Conservation (phyloP, 176 grass and related monocot genomes). For the Aegilops speltoides region DNA sequence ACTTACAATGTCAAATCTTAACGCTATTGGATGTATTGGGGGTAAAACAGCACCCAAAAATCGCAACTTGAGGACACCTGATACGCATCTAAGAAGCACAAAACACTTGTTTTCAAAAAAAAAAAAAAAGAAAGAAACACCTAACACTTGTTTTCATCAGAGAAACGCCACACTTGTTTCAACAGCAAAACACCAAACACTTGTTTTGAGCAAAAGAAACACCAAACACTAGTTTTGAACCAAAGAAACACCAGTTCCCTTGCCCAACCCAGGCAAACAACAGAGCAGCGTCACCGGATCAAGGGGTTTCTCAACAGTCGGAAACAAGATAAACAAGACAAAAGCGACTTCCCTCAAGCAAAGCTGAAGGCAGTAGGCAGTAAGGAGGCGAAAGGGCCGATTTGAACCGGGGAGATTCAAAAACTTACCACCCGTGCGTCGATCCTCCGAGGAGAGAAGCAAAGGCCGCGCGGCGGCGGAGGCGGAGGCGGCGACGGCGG, state of each 20-base stretch:
- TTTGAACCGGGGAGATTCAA: background rate
- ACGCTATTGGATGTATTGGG: background rate
- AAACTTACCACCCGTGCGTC: background rate
- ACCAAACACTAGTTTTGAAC: background rate
- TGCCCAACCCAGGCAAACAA: background rate
- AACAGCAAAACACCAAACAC: background rate
- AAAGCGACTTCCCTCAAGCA: background rate
- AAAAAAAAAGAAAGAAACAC: background rate
- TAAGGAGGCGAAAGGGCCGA: background rate
- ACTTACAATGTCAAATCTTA: background rate
- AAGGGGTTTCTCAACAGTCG: background rate
- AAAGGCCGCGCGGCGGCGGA: background rate
- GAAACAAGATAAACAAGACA: background rate
- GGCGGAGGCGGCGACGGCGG: background rate
- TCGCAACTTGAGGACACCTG: background rate
- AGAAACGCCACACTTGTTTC: background rate
- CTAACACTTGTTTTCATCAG: background rate
- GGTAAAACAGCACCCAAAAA: background rate
- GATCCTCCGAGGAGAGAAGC: background rate
- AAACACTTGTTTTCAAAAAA: background rate
- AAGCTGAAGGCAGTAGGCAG: background rate
- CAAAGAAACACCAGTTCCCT: background rate
- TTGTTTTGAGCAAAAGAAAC: background rate
- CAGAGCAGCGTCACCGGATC: conserved; percentile 1
- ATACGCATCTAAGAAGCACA: background rate